Evolutionary conservation across 73 alveolate species (phyloP).

Genomic region (Tetrahymena thermophila): DNA sequence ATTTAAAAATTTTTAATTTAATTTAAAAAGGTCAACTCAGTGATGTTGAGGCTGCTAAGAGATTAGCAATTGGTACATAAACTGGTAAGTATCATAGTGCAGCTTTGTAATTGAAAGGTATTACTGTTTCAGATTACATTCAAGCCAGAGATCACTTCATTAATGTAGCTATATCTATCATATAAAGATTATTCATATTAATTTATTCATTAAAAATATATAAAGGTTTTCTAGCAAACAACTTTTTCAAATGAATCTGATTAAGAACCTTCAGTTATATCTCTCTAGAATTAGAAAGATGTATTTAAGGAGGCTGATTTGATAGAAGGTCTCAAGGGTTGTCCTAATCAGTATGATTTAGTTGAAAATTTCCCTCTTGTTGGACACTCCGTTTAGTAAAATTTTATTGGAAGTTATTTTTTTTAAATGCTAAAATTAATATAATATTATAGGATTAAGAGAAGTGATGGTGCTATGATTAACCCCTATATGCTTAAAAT

Average conservation of each 20-base stretch:
- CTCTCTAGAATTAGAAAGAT: constrained; percentile 19
- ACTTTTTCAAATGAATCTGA: background rate
- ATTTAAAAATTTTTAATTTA: background rate
- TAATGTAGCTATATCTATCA: background rate
- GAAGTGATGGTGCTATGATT: constrained; percentile 26
- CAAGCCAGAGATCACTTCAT: background rate
- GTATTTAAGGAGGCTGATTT: constrained; percentile 20
- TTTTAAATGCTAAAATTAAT: background rate
- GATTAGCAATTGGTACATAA: constrained; percentile 28
- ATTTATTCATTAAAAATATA: no score
- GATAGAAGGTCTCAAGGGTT: background rate
- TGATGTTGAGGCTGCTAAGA: constrained; percentile 38
- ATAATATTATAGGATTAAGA: background rate
- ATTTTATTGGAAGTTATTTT: background rate
- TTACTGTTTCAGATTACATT: constrained; percentile 14
- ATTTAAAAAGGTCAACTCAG: background rate
- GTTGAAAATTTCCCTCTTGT: constrained; percentile 19
- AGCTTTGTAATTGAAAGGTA: constrained; percentile 12
- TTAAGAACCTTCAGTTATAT: background rate
- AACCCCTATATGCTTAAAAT: constrained; percentile 19
- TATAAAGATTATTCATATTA: no score
- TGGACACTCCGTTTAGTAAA: constrained; percentile 13
- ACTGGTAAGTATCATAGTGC: constrained; percentile 18
- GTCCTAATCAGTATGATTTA: constrained; percentile 19
- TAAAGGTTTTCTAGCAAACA: background rate